Conservation (phyloP, 2,329 filamentous ascomycete genomes). For the Pseudodiploospora longispora region DNA sequence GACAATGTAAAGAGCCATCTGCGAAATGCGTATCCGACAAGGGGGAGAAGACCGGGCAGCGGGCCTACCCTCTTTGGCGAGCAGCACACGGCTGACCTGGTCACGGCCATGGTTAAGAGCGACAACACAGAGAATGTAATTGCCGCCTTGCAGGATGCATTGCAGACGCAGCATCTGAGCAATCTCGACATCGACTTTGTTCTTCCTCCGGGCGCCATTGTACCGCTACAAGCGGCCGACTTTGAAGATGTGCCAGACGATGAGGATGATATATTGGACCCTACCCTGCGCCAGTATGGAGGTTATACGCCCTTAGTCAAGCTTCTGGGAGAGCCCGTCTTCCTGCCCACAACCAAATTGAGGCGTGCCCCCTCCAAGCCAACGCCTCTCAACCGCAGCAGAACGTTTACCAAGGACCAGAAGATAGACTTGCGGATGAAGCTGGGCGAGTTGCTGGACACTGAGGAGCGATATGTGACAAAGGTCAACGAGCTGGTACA, state of each 20-base stretch:
- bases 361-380: slow-evolving; percentile 82
- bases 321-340: slow-evolving; percentile 74
- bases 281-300: slow-evolving; percentile 62
- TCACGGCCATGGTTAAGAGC: slow-evolving; percentile 73
- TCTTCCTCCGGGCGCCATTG: slow-evolving; percentile 68
- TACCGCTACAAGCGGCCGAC: slow-evolving; percentile 53
- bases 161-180: slow-evolving; percentile 73
- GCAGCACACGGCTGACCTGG: slow-evolving; percentile 85
- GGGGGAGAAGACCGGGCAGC: slow-evolving; percentile 53
- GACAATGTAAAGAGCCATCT: slow-evolving; percentile 66
- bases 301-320: slow-evolving; percentile 69
- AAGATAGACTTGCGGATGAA: slow-evolving; percentile 81
- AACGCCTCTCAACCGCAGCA: slow-evolving; percentile 68
- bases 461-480: slow-evolving; percentile 85
- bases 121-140: slow-evolving; percentile 70
- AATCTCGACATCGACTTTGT: slow-evolving; percentile 86
- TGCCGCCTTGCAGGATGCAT: slow-evolving; percentile 62
- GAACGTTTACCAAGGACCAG: slow-evolving; percentile 70
- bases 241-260: slow-evolving; percentile 51
- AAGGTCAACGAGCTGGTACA: slow-evolving; percentile 81
- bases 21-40: slow-evolving; percentile 47
- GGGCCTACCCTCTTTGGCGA: slow-evolving; percentile 72
- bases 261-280: slow-evolving; percentile 59
- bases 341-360: slow-evolving; percentile 77
- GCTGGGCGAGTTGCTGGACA: slow-evolving; percentile 83